Conservation (phyloP, 768 basidiomycete genomes). For the Glaciozyma antarctica region DNA sequence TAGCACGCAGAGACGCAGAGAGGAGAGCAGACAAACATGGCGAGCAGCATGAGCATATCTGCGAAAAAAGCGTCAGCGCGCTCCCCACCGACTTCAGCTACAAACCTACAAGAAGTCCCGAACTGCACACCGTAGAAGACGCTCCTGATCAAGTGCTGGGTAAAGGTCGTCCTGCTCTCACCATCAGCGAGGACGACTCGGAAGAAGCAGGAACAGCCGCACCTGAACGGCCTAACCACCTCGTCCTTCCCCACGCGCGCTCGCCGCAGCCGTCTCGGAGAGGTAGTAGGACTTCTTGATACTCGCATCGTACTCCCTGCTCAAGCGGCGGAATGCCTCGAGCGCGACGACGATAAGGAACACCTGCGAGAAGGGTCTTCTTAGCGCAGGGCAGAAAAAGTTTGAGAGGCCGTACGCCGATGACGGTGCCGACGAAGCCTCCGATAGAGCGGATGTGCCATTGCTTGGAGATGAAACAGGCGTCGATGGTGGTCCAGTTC, state of each 20-base stretch:
- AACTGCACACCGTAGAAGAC: slow-evolving; percentile 37
- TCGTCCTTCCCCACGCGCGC: slow-evolving; percentile 8
- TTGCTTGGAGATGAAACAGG: slow-evolving; percentile 38
- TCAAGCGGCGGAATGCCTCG: slow-evolving; percentile 37
- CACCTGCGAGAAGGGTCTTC: slow-evolving; percentile 17
- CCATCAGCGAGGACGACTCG: too few relatives aligned
- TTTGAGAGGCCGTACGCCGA: slow-evolving; percentile 29
- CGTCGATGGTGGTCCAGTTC: neutral
- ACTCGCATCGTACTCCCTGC: slow-evolving; percentile 39
- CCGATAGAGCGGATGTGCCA: slow-evolving; percentile 37
- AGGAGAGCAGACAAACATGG: neutral
- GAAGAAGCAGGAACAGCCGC: neutral
- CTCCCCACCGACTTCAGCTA: neutral
- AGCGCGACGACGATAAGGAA: slow-evolving; percentile 39
- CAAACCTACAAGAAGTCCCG: slow-evolving; percentile 30
- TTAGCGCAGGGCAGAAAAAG: neutral
- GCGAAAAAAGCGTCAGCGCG: neutral
- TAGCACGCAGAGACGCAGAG: slow-evolving; percentile 5
- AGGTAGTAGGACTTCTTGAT: slow-evolving; percentile 29
- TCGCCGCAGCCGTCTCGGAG: slow-evolving; percentile 6
- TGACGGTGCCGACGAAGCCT: slow-evolving; percentile 37
- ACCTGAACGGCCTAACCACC: neutral
- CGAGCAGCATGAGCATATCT: slow-evolving; percentile 14
- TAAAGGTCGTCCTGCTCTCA: slow-evolving; percentile 15
- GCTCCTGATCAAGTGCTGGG: slow-evolving; percentile 37